Percentiles rank a stretch among this genome's conserved stretches.
Conservation (phyloP, 768 basidiomycete genomes). For the Chalciporus sphaerocephalus region DNA sequence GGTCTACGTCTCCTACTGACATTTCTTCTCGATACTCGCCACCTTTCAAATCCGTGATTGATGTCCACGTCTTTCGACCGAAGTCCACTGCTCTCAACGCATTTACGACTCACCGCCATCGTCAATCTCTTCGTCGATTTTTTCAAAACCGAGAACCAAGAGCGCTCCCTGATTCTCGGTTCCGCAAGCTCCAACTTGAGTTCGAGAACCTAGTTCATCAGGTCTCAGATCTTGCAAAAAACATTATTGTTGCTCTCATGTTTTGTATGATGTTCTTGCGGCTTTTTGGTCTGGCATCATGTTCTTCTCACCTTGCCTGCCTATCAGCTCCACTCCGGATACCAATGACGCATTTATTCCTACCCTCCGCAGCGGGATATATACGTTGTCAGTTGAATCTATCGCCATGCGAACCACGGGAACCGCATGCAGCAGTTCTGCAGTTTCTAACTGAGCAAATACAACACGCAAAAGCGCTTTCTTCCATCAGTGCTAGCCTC, state of each 20-base stretch:
- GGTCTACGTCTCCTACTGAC: slow-evolving; percentile 11
- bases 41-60: slow-evolving; percentile 2
- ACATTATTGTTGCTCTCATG: slow-evolving; percentile 9
- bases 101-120: not conserved
- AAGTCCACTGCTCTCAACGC: slow-evolving; percentile 6
- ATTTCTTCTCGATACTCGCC: slow-evolving; percentile 6
- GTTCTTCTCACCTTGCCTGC: slow-evolving; percentile 5
- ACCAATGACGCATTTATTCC: slow-evolving; percentile 6
- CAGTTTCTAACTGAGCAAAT: slow-evolving; percentile 29
- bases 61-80: slow-evolving; percentile 10
- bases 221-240: slow-evolving; percentile 12
- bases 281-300: slow-evolving; percentile 18
- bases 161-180: not conserved
- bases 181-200: not conserved
- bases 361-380: slow-evolving; percentile 5
- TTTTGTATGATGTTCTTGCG: slow-evolving; percentile 11
- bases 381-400: slow-evolving; percentile 4
- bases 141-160: not conserved
- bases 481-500: slow-evolving; percentile 19
- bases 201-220: slow-evolving; percentile 6
- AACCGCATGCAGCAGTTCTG: slow-evolving; percentile 18
- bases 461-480: slow-evolving; percentile 25
- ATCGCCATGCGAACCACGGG: slow-evolving; percentile 7
- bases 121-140: not conserved
- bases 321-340: slow-evolving; percentile 2